These are phyloP conservation scores for Ganoderma lingzhi DNA, from an alignment of 1,284 basidiomycete species.

Conservation along the genomic window DNA sequence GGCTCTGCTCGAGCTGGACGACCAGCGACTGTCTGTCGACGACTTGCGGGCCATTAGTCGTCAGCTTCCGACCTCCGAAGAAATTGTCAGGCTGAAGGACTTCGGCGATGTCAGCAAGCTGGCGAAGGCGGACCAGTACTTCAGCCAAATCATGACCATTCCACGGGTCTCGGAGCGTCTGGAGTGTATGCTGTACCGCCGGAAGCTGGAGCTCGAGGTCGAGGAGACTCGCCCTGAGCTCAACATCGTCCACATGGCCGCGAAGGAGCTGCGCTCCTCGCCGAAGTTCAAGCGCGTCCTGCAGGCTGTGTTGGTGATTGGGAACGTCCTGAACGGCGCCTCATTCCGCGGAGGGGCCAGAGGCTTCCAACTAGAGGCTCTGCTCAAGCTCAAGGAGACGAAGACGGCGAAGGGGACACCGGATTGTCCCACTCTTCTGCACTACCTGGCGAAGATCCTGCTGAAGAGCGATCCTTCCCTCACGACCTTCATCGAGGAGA, in stretches of 20 bases:
- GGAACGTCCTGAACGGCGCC: slow-evolving; percentile 85
- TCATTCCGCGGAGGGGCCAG: slow-evolving; percentile 85
- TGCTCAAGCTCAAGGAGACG: slow-evolving; percentile 89
- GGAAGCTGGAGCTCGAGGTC: slow-evolving; percentile 82
- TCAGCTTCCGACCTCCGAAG: slow-evolving; percentile 80
- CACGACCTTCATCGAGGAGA: slow-evolving; percentile 81
- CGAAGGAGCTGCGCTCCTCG: slow-evolving; percentile 77
- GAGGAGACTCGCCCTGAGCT: slow-evolving; percentile 88
- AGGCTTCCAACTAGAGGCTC: slow-evolving; percentile 85
- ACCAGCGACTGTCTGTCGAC: slow-evolving; percentile 70
- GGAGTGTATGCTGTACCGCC: slow-evolving; percentile 85
- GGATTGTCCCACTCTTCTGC: slow-evolving; percentile 86
- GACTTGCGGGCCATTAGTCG: slow-evolving; percentile 77
- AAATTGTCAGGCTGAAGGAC: slow-evolving; percentile 70
- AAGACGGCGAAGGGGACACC: slow-evolving; percentile 73
- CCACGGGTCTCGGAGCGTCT: slow-evolving; percentile 79
- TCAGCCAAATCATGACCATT: slow-evolving; percentile 81
- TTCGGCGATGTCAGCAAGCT: slow-evolving; percentile 76
- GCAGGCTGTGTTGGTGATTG: slow-evolving; percentile 78
- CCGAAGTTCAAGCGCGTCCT: slow-evolving; percentile 75
- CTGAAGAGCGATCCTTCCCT: slow-evolving; percentile 72
- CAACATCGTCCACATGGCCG: slow-evolving; percentile 78
- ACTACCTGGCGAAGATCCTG: slow-evolving; percentile 85
- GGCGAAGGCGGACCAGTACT: slow-evolving; percentile 87
- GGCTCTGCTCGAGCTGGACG: slow-evolving; percentile 77